Evolutionary conservation across 495 filamentous ascomycete species (phyloP), one percentile per base, ranked within the genome.

Genomic region (Penicillium arizonense): DNA sequence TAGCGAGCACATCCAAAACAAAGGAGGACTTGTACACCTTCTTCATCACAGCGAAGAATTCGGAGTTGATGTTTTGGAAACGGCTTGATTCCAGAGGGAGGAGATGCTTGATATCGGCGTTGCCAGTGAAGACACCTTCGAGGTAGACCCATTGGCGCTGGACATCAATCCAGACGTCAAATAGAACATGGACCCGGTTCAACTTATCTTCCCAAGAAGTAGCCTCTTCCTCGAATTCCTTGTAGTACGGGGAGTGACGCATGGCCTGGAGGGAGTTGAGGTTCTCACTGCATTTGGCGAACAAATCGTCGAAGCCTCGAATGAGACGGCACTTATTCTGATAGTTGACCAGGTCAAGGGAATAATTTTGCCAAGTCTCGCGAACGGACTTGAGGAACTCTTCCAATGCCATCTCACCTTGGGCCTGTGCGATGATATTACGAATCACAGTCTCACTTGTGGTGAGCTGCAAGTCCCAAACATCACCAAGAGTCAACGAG

Each of bases 81-180:
- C 95, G 84, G 11, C 89, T 89, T 0, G 94, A 97, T 63, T 99
- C 94, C 58, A 96, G 87, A 5, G 95, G 95, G 30, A 99, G 84
- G 40, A 99, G 79, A 71, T 97, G 95, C 70, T 96, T 99, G 76
- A 99, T 99, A 65, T 99, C 94, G 9, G 90, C 92, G 71, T 97
- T 99, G 47, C 94, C 94, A 5, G 91, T 94, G 66, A 99, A 99
- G 36, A 99, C 95, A 48, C 94, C 94, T 72, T 99, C 95, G 20
- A 99, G 81, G 62, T 99, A 99, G 4, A 97, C 93, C 94, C 94
- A 99, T 76, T 99, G 94, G 51, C 94, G 85, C 70, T 99, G 94
- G 23, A 99, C 95, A 73, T 99, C 94, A 56, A 99, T 97, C 94
- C 94, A 99, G 26, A 97, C 90, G 72, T 99, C 95, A 65, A 99